Evolutionary conservation across 1,139 yeast genomes (phyloP).

Genomic region (Hansenula lynferdii): DNA sequence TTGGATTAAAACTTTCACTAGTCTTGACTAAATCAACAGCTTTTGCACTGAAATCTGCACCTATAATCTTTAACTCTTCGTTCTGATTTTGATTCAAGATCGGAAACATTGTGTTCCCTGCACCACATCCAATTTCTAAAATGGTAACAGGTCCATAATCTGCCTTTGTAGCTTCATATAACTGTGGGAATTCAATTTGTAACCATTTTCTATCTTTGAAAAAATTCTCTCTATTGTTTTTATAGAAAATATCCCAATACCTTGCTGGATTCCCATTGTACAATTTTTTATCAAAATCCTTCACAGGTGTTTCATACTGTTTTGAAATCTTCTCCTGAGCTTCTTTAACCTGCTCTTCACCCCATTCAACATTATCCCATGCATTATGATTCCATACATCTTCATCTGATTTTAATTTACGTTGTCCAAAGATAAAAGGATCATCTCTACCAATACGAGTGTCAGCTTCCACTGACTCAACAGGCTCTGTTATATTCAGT

Average conservation of each 20-base stretch:
- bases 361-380: constrained; percentile 99
- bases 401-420: constrained; percentile 63
- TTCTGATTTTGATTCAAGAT: constrained; percentile 78
- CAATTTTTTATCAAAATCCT: constrained; percentile 73
- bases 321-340: constrained; percentile 72
- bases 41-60: constrained; percentile 85
- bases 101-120: constrained; percentile 95
- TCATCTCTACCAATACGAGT: constrained; percentile 73
- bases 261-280: constrained; percentile 86
- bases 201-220: constrained; percentile 97
- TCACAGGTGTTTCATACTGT: constrained; percentile 80
- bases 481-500: not conserved
- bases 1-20: constrained; percentile 56
- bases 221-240: constrained; percentile 86
- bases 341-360: constrained; percentile 74
- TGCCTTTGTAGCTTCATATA: constrained; percentile 70
- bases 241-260: constrained; percentile 93
- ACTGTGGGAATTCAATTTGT: constrained; percentile 84
- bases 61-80: constrained; percentile 66
- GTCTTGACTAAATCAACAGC: constrained; percentile 82
- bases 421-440: constrained; percentile 90
- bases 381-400: constrained; percentile 94
- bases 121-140: constrained; percentile 96
- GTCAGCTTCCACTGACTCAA: constrained; percentile 16
- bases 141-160: constrained; percentile 69